Base-by-base conservation (phyloP, 2,329 filamentous ascomycete genomes). In the Diaporthe citri region DNA sequence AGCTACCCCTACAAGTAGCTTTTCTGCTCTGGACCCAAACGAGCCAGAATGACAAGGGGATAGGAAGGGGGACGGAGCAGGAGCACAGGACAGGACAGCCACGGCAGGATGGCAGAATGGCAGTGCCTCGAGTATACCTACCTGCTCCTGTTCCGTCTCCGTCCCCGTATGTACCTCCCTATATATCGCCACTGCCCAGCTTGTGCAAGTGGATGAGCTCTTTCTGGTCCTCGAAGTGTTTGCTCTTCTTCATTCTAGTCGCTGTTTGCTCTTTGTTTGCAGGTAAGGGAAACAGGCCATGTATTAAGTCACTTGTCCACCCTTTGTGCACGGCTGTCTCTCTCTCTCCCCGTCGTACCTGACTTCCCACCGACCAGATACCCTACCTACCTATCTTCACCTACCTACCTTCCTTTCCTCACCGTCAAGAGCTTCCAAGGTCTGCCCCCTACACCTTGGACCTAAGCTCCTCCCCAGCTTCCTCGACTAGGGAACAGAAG, bases 111-210 rank as follows among this genome's bases (percentile, higher is more conserved):
- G 64, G 64, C 31, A 67, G 34, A 67, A 28, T 41, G 64, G 31
- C 34, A 41, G 46, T 55, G 17, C 46, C 48, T 41, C 31, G 34
- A 52, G 34, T 69, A 55, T 55, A 41, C 64, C 46, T 67, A 9
- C 8, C 64, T 52, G n/a, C 15, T 64, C 46, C 41, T 28, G 31
- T 46, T 51, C 64, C 64, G 64, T 69, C 64, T 15, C 43, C 46
- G 62, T 67, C 64, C 46, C 48, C 64, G 62, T 67, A 39, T 4
- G 31, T 55, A 69, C 64, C 48, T 69, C 13, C 64, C 64, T 69
- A 69, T 69, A 55, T 69, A 69, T 69, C 48, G 48, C 64, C 48
- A 55, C 64, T 36, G 64, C 64, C 64, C 64, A 55, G 64, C 64
- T 31, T 55, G 31, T 31, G 34, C 64, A 31, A 52, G 64, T 69